These are phyloP conservation scores for Termitomyces sp. DNA, from an alignment of 768 basidiomycete species.

Conservation along the genomic window DNA sequence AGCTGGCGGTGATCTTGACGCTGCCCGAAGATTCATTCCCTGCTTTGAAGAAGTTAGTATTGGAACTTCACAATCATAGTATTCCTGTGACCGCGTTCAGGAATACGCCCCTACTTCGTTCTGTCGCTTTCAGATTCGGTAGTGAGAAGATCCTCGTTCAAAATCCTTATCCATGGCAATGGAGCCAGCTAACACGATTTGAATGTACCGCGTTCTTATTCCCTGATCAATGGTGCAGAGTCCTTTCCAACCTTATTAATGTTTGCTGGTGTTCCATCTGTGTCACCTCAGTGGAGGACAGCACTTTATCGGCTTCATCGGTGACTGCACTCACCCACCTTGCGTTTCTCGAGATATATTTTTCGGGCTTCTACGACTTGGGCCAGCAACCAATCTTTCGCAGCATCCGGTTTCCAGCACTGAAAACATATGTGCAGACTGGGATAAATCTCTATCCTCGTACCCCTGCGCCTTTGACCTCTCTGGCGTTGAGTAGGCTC, in stretches of 20 bases:
- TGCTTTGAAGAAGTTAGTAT: background rate
- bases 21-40: background rate
- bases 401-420: background rate
- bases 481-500: background rate
- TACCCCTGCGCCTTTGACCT: background rate
- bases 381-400: background rate
- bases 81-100: background rate
- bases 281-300: background rate
- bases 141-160: background rate
- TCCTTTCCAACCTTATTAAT: background rate
- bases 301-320: background rate
- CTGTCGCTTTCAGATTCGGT: background rate
- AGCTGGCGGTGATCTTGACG: background rate
- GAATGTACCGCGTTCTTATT: background rate
- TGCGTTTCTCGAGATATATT: background rate
- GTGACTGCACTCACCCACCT: background rate
- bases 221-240: background rate
- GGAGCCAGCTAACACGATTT: background rate
- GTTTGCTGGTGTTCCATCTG: background rate
- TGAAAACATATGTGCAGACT: background rate
- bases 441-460: background rate
- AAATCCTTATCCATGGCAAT: background rate
- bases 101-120: background rate
- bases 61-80: background rate
- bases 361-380: background rate